Evolutionary conservation across 805 yeast genomes (phyloP).

Genomic region (Yarrowia sp.): DNA sequence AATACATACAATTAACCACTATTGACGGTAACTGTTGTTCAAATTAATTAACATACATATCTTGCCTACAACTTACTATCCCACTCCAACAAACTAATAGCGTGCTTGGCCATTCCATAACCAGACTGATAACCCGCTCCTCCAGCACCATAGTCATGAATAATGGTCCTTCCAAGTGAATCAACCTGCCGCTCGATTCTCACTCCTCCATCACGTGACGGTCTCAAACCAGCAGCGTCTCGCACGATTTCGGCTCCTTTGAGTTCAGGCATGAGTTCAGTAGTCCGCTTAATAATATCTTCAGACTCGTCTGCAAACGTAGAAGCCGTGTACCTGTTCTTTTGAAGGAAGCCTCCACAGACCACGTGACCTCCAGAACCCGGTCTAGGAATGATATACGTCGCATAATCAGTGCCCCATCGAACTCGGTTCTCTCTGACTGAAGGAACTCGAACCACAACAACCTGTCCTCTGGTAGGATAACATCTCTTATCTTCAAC

Average conservation of each 20-base stretch:
- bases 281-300: constrained; percentile 60
- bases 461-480: constrained; percentile 81
- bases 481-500: constrained; percentile 59
- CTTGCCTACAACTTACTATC: background rate
- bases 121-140: constrained; percentile 79
- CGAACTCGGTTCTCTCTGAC: constrained; percentile 51
- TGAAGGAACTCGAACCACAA: constrained; percentile 68
- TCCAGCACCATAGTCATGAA: constrained; percentile 77
- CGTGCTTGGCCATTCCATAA: constrained; percentile 57
- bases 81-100: constrained; percentile 35
- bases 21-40: no score
- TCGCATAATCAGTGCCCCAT: constrained; percentile 62
- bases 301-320: constrained; percentile 57
- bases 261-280: constrained; percentile 48
- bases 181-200: constrained; percentile 57
- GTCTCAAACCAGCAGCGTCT: constrained; percentile 73
- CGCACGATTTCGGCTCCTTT: constrained; percentile 51
- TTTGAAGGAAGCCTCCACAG: constrained; percentile 72
- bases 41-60: no score
- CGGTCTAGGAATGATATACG: constrained; percentile 74
- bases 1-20: no score
- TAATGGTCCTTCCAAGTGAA: constrained; percentile 44
- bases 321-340: constrained; percentile 60
- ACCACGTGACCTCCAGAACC: constrained; percentile 62
- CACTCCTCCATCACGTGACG: constrained; percentile 72